Evolutionary conservation across 352 stramenopile genomes (phyloP).

Genomic region (Phytopythium helicoides): DNA sequence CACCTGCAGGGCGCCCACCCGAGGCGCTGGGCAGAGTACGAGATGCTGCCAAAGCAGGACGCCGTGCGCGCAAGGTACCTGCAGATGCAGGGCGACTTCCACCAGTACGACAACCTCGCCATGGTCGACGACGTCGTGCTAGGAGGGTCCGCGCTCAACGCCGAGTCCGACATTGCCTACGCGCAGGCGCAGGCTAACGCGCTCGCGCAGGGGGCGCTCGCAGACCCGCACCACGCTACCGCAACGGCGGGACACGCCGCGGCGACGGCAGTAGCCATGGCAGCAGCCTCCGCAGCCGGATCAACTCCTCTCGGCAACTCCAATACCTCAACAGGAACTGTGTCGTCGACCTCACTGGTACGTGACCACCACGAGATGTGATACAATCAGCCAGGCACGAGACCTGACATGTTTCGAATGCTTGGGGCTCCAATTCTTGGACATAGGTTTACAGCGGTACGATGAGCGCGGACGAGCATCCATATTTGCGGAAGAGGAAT

Average conservation of each 20-base stretch:
- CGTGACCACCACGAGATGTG: slow-evolving; percentile 8
- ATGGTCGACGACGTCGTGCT: slow-evolving; percentile 79
- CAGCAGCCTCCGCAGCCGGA: neutral
- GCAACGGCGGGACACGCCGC: slow-evolving; percentile 4
- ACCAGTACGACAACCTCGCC: slow-evolving; percentile 52
- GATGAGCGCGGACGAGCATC: slow-evolving; percentile 16
- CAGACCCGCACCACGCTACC: slow-evolving; percentile 25
- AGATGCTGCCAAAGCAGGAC: slow-evolving; percentile 79
- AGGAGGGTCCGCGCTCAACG: slow-evolving; percentile 36
- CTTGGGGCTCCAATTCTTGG: neutral
- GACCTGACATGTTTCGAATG: neutral
- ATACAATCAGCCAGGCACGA: too few species aligned
- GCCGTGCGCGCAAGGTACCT: slow-evolving; percentile 50
- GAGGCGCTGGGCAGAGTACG: slow-evolving; percentile 72
- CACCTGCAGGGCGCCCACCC: slow-evolving; percentile 76
- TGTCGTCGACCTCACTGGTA: slow-evolving; percentile 46
- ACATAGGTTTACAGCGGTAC: slow-evolving; percentile 31
- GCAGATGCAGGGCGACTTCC: slow-evolving; percentile 61
- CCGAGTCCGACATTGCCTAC: slow-evolving; percentile 62
- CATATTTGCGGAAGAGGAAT: slow-evolving; percentile 29
- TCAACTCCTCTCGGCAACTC: slow-evolving; percentile 14
- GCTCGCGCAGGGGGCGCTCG: slow-evolving; percentile 29
- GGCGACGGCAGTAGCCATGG: slow-evolving; percentile 2
- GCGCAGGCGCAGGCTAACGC: slow-evolving; percentile 43
- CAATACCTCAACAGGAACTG: neutral